Evolutionary conservation across 1,139 yeast species (phyloP), one percentile per base, ranked within the genome.

Genomic region (Sugiyamaella novakii): DNA sequence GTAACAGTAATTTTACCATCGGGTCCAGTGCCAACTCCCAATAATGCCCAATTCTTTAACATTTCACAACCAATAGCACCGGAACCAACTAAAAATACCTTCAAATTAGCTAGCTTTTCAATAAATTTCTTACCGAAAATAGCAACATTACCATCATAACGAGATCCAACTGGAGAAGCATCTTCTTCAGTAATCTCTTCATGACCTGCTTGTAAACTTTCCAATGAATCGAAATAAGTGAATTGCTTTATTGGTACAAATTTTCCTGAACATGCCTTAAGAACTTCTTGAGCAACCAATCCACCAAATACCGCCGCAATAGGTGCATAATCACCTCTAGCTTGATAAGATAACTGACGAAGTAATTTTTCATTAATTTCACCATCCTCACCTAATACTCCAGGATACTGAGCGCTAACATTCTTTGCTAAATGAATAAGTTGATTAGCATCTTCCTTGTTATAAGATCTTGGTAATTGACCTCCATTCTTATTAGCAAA

Each of bases 1-100:
- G 99, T 92, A 40, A 94, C 84, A 46, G 72, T 71, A 54, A 92
- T 87, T 59, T 80, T 78, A 62, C 99, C 99, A 2, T 84, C 69
- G 31, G 92, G 87, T 28, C 98, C 98, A 21, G 95, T 77, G 28
- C 96, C 98, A 50, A 92, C 74, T 43, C 99, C 98, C 82, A 91
- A 79, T 80, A 92, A 78, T 6, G 98, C 97, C 98, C 98, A 92
- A 66, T 89, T 91, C 71, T 92, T 92, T 64, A 92, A 77, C 94
- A 94, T 92, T 72, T 92, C 99, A 73, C 99, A 92, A 42, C 99
- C 99, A 75, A 92, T 92, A 33, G 99, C 99, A 65, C 99, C 99
- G 1, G 98, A 81, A 45, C 99, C 99, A 36, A 92, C 98, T 58
- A 92, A 75, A 68, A 92, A 92, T 3, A 91, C 88, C 64, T 80